phyloP scores from a whole-genome alignment of 1,284 basidiomycete species.

The Grifola frondosa region DNA sequence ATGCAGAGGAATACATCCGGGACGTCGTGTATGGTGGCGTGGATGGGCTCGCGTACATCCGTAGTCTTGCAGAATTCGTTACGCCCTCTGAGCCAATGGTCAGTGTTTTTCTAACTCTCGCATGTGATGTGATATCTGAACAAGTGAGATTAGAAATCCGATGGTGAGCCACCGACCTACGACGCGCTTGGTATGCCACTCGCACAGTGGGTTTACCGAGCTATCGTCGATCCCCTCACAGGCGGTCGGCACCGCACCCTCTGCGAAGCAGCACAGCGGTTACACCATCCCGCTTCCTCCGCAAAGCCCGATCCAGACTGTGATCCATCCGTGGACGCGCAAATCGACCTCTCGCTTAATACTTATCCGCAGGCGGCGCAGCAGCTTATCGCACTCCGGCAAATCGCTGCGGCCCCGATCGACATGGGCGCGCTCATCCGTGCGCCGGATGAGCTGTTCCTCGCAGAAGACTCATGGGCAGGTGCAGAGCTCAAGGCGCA shows the following conservation, averaged over 20 bases:
- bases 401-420: conserved; percentile 49
- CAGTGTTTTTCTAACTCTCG: conserved; percentile 3
- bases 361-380: conserved; percentile 41
- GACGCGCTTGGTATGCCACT: conserved; percentile 46
- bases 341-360: conserved; percentile 44
- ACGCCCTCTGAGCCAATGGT: conserved; percentile 24
- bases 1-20: conserved; percentile 60
- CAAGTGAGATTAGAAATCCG: conserved; percentile 7
- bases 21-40: conserved; percentile 75
- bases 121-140: not conserved
- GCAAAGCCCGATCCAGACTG: not conserved
- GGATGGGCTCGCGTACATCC: conserved; percentile 69
- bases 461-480: conserved; percentile 62
- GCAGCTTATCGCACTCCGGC: conserved; percentile 42
- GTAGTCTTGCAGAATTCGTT: conserved; percentile 73
- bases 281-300: conserved; percentile 16
- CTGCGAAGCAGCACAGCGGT: conserved; percentile 26
- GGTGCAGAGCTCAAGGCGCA: conserved; percentile 38
- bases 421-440: conserved; percentile 69
- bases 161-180: conserved; percentile 13
- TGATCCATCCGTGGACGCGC: conserved; percentile 13
- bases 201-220: conserved; percentile 53
- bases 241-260: conserved; percentile 48
- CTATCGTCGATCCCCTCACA: conserved; percentile 63
- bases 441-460: conserved; percentile 59